phyloP scores from a whole-genome alignment of 805 yeast species.

The Cyberlindnera misumaiensis region DNA sequence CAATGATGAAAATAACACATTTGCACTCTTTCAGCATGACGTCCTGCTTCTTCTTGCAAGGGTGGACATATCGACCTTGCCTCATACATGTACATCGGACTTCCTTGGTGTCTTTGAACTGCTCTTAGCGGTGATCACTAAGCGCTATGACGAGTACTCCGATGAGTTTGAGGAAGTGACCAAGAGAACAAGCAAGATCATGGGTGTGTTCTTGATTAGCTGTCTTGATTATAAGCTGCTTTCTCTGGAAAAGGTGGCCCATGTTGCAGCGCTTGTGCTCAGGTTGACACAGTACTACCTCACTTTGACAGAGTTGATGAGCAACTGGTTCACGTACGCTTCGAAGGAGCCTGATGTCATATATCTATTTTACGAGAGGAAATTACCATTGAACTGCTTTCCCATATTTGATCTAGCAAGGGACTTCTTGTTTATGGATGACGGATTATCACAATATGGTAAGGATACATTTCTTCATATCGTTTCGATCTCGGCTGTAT shows the following conservation, averaged over 20 bases:
- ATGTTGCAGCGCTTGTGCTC: constrained; percentile 7
- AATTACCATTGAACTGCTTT: constrained; percentile 7
- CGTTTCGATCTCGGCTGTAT: constrained; percentile 9
- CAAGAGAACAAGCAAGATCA: constrained; percentile 9
- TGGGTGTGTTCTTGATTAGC: constrained; percentile 13
- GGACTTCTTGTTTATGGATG: constrained; percentile 19
- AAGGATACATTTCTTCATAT: constrained; percentile 11
- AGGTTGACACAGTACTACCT: constrained; percentile 11
- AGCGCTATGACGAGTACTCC: constrained; percentile 12
- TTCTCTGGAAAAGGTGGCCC: constrained; percentile 1
- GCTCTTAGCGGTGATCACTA: constrained; percentile 10
- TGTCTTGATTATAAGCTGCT: constrained; percentile 5
- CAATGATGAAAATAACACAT: constrained; percentile 5
- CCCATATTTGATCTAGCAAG: constrained; percentile 22
- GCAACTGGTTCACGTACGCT: constrained; percentile 12
- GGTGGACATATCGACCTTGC: constrained; percentile 6
- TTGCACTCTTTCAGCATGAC: constrained; percentile 9
- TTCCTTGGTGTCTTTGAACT: constrained; percentile 13
- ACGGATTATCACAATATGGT: constrained; percentile 3
- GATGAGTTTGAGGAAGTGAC: constrained; percentile 5
- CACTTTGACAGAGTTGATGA: constrained; percentile 14
- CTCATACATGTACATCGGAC: constrained; percentile 5
- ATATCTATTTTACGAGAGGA: constrained; percentile 5
- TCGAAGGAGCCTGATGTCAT: constrained; percentile 13
- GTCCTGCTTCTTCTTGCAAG: constrained; percentile 10